Percentiles rank a stretch among this genome's conserved stretches.
These are phyloP conservation scores for Suillus decipiens DNA, from an alignment of 768 basidiomycete genomes.

Conservation along the genomic window DNA sequence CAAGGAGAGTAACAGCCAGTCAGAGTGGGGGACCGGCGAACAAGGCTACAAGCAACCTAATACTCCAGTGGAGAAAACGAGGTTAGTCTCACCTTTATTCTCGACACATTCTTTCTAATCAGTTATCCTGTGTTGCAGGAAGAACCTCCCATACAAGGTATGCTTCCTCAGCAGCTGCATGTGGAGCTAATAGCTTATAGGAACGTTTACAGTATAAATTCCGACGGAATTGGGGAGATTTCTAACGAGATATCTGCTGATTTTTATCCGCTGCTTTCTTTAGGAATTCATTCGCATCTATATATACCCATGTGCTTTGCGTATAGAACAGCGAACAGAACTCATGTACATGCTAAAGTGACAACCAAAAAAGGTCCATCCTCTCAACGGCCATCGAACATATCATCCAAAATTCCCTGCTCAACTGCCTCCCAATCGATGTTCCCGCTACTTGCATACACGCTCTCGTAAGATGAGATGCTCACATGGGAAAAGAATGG, in stretches of 20 bases:
- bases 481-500: conserved; percentile 91
- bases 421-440: conserved; percentile 94
- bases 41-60: conserved; percentile 74
- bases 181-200: conserved; percentile 50
- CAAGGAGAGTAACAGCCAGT: conserved; percentile 52
- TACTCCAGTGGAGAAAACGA: conserved; percentile 73
- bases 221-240: conserved; percentile 86
- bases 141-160: conserved; percentile 90
- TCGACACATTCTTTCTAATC: conserved; percentile 4
- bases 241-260: conserved; percentile 41
- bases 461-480: conserved; percentile 85
- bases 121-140: conserved; percentile 40
- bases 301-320: conserved; percentile 29
- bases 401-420: conserved; percentile 74
- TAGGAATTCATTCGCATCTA: conserved; percentile 24
- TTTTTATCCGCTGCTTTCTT: conserved; percentile 16
- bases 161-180: conserved; percentile 14
- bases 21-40: conserved; percentile 72
- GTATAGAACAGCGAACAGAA: conserved; percentile 13
- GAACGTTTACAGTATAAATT: conserved; percentile 85
- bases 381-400: conserved; percentile 78
- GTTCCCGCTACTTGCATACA: conserved; percentile 79
- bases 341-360: conserved; percentile 14
- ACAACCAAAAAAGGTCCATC: not conserved
- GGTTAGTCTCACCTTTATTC: conserved; percentile 41